A percentile compares a stretch with the other conserved stretches of the same genome.
Conservation (phyloP, 2,329 filamentous ascomycete genomes). For the Sarocladium brachiariae region DNA sequence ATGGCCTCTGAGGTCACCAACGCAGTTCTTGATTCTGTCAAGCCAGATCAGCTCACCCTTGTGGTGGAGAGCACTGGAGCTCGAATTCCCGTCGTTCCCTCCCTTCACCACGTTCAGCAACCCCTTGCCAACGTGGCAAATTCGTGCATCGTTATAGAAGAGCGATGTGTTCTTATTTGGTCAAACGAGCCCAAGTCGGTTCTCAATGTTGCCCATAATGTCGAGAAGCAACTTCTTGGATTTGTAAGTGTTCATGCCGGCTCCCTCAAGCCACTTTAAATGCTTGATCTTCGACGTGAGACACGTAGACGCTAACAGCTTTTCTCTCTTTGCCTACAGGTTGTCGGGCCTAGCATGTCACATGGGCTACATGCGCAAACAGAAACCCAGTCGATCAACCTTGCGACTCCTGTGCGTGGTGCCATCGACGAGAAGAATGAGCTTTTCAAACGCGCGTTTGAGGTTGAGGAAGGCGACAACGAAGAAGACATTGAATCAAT, state of each 20-base stretch:
- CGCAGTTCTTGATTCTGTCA: slow-evolving; percentile 17
- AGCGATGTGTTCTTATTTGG: slow-evolving; percentile 19
- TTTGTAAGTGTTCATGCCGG: slow-evolving; percentile 16
- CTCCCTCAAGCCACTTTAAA: not conserved
- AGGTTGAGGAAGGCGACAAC: slow-evolving; percentile 18
- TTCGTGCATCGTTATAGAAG: slow-evolving; percentile 17
- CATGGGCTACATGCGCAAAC: slow-evolving; percentile 17
- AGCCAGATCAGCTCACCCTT: slow-evolving; percentile 14
- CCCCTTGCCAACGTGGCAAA: slow-evolving; percentile 14
- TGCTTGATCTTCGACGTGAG: no score
- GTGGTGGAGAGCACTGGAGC: slow-evolving; percentile 17
- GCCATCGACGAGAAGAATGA: slow-evolving; percentile 20
- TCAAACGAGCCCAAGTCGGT: slow-evolving; percentile 18
- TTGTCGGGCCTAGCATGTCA: slow-evolving; percentile 19
- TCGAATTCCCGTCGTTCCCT: slow-evolving; percentile 18
- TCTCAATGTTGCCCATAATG: slow-evolving; percentile 18
- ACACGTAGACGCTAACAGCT: no score
- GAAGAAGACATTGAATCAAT: slow-evolving; percentile 18
- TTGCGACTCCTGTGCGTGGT: slow-evolving; percentile 17
- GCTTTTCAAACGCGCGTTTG: slow-evolving; percentile 18
- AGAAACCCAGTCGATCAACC: slow-evolving; percentile 9
- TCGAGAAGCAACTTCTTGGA: slow-evolving; percentile 20
- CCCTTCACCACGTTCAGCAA: slow-evolving; percentile 15
- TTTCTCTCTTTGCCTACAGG: not conserved
- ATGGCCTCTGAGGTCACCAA: slow-evolving; percentile 19